Percentiles rank a stretch among this genome's conserved stretches.
These are phyloP conservation scores for Quercus parvula DNA, from an alignment of 306 rosid species.

Conservation along the genomic window DNA sequence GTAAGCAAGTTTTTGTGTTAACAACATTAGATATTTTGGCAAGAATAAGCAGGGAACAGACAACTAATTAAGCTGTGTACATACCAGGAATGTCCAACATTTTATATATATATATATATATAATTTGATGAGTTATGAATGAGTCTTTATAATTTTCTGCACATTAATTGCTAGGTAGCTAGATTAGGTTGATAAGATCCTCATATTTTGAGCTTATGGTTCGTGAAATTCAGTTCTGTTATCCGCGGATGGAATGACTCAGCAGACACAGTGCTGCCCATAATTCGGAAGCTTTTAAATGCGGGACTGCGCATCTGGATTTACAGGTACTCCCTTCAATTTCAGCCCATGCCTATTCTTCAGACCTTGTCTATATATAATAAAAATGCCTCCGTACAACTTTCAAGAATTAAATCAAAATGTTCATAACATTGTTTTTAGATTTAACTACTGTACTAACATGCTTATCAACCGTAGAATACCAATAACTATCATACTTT, in stretches of 20 bases:
- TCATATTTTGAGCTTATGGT: neutral
- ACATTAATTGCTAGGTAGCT: no score
- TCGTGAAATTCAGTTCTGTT: constrained; percentile 27
- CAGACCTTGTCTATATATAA: neutral
- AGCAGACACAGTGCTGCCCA: constrained; percentile 41
- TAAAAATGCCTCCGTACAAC: neutral
- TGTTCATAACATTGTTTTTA: neutral
- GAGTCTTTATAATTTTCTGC: no score
- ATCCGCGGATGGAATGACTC: constrained; percentile 51
- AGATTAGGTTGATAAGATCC: neutral
- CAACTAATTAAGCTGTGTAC: no score
- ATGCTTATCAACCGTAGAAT: no score
- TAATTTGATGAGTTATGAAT: neutral
- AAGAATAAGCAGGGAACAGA: no score
- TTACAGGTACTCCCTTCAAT: constrained; percentile 34
- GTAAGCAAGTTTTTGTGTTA: no score
- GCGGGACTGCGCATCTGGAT: constrained; percentile 73
- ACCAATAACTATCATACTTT: no score
- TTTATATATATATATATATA: no score
- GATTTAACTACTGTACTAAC: no score
- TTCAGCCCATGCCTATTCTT: neutral
- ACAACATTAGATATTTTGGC: no score
- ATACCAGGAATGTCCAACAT: no score
- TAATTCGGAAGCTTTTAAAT: constrained; percentile 36
- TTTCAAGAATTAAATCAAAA: neutral